A percentile compares a stretch with the other conserved stretches of the same genome.
These are phyloP conservation scores for Rhizopus arrhizus DNA, from an alignment of 371 early-diverging fungal species.

Conservation along the genomic window DNA sequence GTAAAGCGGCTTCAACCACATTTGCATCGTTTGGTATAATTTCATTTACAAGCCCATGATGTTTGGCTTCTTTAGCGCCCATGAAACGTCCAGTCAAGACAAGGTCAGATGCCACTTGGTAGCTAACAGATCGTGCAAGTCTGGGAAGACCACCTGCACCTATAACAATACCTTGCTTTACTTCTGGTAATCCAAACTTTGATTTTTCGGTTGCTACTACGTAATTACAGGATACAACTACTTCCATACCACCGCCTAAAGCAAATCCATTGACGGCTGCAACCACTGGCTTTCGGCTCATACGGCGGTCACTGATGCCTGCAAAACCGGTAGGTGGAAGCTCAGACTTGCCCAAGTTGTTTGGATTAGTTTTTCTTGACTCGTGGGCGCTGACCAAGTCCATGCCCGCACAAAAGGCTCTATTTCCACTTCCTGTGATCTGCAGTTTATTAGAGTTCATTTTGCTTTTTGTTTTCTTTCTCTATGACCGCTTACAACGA, in stretches of 20 bases:
- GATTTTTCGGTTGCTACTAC: conserved; percentile 51
- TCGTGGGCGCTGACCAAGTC: conserved; percentile 47
- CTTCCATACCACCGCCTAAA: conserved; percentile 56
- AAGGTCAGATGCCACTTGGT: conserved; percentile 51
- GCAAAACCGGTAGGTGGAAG: conserved; percentile 50
- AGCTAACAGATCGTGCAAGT: conserved; percentile 42
- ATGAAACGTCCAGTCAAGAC: conserved; percentile 51
- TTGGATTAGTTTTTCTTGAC: conserved; percentile 11
- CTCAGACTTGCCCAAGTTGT: not conserved
- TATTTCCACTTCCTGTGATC: conserved; percentile 55
- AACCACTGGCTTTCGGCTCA: conserved; percentile 51
- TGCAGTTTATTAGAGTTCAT: conserved; percentile 6
- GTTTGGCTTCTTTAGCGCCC: conserved; percentile 47
- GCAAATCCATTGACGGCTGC: conserved; percentile 58
- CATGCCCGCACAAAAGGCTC: conserved; percentile 54
- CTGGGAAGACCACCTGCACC: conserved; percentile 52
- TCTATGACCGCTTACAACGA: conserved; percentile 35
- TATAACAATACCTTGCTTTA: conserved; percentile 50
- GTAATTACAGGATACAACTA: conserved; percentile 46
- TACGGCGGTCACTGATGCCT: conserved; percentile 46
- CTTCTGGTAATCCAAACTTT: conserved; percentile 55
- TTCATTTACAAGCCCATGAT: conserved; percentile 49
- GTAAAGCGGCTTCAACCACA: conserved; percentile 41
- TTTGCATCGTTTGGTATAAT: conserved; percentile 39
- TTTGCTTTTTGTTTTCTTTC: not conserved